phyloP scores from a whole-genome alignment of 2,329 filamentous ascomycete species.

The Blastomyces silverae region DNA sequence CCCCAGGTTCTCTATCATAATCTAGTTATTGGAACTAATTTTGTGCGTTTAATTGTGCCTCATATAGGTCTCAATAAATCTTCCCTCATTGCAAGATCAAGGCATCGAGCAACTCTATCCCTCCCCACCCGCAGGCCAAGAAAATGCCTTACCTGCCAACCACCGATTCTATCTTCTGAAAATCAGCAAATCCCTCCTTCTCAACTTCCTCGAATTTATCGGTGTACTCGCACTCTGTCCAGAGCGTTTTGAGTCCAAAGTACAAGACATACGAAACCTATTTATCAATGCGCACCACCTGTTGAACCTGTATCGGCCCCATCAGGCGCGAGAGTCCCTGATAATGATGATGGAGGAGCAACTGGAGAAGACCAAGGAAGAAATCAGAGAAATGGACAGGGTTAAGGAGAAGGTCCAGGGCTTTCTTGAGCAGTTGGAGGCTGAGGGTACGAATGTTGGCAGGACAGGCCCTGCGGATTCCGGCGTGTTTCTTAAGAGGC shows the following conservation, averaged over 20 bases:
- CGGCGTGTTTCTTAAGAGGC: background rate
- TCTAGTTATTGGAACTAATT: slow-evolving; percentile 6
- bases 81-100: slow-evolving; percentile 62
- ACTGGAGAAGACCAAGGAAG: slow-evolving; percentile 62
- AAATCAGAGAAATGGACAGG: slow-evolving; percentile 70
- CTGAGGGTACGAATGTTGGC: slow-evolving; percentile 24
- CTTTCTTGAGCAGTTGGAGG: slow-evolving; percentile 33
- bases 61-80: slow-evolving; percentile 49
- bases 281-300: slow-evolving; percentile 89
- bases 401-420: slow-evolving; percentile 61
- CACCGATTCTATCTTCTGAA: slow-evolving; percentile 60
- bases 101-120: slow-evolving; percentile 66
- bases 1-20: slow-evolving; percentile 17
- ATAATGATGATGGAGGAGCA: slow-evolving; percentile 85
- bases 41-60: background rate
- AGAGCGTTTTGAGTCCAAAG: slow-evolving; percentile 60
- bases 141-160: slow-evolving; percentile 47
- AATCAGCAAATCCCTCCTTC: slow-evolving; percentile 72
- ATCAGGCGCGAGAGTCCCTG: slow-evolving; percentile 82
- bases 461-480: background rate
- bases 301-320: slow-evolving; percentile 88
- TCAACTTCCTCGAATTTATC: slow-evolving; percentile 82
- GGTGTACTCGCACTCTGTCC: slow-evolving; percentile 65
- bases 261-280: slow-evolving; percentile 70
- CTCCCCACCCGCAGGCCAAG: slow-evolving; percentile 45